Conservation (phyloP, 768 basidiomycete genomes). For the Tubosaeta brunneosetosa region DNA sequence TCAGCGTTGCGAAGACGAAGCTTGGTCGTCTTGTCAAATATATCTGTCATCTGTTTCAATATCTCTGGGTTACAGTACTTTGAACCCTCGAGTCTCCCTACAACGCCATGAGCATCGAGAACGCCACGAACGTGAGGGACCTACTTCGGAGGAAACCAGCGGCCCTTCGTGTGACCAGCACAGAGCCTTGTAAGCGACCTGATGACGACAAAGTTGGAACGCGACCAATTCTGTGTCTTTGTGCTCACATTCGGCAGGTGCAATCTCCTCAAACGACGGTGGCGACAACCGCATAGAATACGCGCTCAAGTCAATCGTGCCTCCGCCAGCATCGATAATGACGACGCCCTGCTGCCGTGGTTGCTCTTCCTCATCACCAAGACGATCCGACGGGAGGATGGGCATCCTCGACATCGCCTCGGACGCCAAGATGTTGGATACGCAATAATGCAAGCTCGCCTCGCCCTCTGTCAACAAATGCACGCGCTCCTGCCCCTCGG, state of each 20-base stretch:
- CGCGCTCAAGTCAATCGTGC: conserved; percentile 41
- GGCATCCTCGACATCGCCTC: conserved; percentile 23
- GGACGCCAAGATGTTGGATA: conserved; percentile 41
- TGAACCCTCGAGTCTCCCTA: conserved; percentile 31
- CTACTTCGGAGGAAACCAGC: conserved; percentile 27
- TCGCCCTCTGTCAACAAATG: conserved; percentile 63
- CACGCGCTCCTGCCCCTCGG: conserved; percentile 38
- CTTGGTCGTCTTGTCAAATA: conserved; percentile 39
- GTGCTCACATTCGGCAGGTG: conserved; percentile 32
- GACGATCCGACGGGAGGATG: conserved; percentile 15
- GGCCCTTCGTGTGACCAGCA: conserved; percentile 35
- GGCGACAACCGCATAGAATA: conserved; percentile 38
- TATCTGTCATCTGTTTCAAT: conserved; percentile 33
- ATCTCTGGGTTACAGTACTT: conserved; percentile 30
- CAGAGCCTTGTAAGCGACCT: conserved; percentile 42
- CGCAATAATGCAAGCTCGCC: conserved; percentile 56
- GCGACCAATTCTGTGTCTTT: not conserved
- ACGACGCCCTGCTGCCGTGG: conserved; percentile 34
- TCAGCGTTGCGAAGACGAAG: conserved; percentile 39
- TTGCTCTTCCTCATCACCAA: conserved; percentile 16
- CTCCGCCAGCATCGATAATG: conserved; percentile 50
- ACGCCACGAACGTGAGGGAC: not conserved
- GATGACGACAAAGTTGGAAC: not conserved
- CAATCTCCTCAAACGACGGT: conserved; percentile 37
- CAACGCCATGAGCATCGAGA: not conserved